Conservation (phyloP, 106 monocot species). For the Apostasia shenzhenica region DNA sequence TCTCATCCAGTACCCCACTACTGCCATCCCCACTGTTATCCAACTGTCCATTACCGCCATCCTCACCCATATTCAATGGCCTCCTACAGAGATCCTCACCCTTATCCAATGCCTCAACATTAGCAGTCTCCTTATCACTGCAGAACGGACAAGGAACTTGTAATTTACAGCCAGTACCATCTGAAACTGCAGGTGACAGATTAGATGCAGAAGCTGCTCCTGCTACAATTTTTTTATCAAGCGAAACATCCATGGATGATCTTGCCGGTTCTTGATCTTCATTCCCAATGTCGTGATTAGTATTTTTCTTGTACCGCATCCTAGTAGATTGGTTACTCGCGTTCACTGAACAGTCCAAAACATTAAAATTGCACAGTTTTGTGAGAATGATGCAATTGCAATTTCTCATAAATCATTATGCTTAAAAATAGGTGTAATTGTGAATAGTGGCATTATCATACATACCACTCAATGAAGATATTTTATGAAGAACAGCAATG, state of each 20-base stretch:
- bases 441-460: not conserved
- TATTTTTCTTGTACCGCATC: constrained; percentile 4
- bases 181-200: constrained; percentile 1
- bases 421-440: no score
- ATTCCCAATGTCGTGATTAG: constrained; percentile 7
- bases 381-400: not conserved
- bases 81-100: constrained; percentile 2
- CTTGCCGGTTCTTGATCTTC: not conserved
- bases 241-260: constrained; percentile 16
- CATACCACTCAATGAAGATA: constrained; percentile 54
- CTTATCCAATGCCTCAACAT: constrained; percentile 10
- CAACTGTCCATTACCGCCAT: no score
- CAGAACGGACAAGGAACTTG: not conserved
- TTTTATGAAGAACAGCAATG: constrained; percentile 87
- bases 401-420: no score
- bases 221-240: not conserved
- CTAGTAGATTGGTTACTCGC: constrained; percentile 10
- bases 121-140: constrained; percentile 3
- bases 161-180: constrained; percentile 5
- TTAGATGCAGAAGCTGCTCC: constrained; percentile 9
- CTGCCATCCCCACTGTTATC: no score
- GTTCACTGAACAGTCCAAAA: constrained; percentile 14
- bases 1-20: constrained; percentile 1
- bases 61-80: no score
- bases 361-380: constrained; percentile 1